A percentile compares a stretch with the other conserved stretches of the same genome.
Evolutionary conservation across 768 basidiomycete species (phyloP).

Genomic region (Cubamyces lactineus): DNA sequence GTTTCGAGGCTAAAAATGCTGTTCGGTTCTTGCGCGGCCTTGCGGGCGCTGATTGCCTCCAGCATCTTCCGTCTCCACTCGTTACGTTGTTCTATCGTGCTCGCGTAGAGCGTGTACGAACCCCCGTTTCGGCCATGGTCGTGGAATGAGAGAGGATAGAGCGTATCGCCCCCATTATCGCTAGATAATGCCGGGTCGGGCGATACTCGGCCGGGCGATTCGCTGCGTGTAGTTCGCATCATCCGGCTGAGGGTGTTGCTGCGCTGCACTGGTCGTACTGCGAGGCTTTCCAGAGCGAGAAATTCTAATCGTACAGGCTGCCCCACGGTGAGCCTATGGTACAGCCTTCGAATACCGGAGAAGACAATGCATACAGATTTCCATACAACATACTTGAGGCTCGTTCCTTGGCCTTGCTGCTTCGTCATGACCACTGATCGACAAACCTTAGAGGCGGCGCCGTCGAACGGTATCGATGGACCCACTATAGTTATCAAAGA

Average conservation of each 20-base stretch:
- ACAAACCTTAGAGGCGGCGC: no score
- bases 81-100: constrained; percentile 39
- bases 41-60: constrained; percentile 47
- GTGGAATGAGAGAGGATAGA: constrained; percentile 50
- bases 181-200: constrained; percentile 7
- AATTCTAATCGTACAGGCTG: constrained; percentile 22
- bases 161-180: constrained; percentile 29
- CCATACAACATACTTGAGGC: constrained; percentile 14
- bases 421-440: constrained; percentile 22
- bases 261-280: constrained; percentile 17
- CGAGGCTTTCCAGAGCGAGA: constrained; percentile 13
- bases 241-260: constrained; percentile 24
- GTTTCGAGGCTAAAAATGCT: constrained; percentile 48
- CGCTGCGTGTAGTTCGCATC: constrained; percentile 13
- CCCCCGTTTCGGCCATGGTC: constrained; percentile 49
- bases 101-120: constrained; percentile 50
- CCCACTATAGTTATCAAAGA: constrained; percentile 24
- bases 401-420: constrained; percentile 11
- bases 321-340: neutral
- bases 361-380: constrained; percentile 7
- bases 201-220: constrained; percentile 14
- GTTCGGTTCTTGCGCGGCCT: constrained; percentile 45
- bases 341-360: neutral
- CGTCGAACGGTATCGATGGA: no score
- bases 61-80: constrained; percentile 50